A percentile compares a stretch with the other conserved stretches of the same genome.
Evolutionary conservation across 2,329 filamentous ascomycete genomes (phyloP).

Genomic region (Penicillium sp.): DNA sequence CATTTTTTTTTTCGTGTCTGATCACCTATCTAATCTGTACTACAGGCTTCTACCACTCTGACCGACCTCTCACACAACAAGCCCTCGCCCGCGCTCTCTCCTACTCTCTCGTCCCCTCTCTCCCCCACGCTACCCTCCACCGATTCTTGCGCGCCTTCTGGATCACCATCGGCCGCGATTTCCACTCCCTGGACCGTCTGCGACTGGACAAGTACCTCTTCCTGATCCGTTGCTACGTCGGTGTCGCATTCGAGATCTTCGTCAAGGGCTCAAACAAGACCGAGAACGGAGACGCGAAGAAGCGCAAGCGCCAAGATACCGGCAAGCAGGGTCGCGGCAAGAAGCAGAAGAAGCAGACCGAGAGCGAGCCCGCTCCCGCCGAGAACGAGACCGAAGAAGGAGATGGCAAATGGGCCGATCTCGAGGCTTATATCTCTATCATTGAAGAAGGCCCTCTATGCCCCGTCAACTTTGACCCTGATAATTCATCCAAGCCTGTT

Average conservation of each 20-base stretch:
- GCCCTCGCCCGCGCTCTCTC: conserved; percentile 77
- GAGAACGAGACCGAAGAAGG: conserved; percentile 20
- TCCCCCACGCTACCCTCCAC: conserved; percentile 53
- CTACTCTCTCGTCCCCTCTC: conserved; percentile 60
- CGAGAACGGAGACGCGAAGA: conserved; percentile 25
- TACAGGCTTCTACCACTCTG: conserved; percentile 85
- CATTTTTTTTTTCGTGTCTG: not conserved
- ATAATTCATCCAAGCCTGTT: conserved; percentile 24
- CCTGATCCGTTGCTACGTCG: conserved; percentile 76
- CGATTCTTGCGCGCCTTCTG: conserved; percentile 67
- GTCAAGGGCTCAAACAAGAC: conserved; percentile 32
- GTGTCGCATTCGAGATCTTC: conserved; percentile 62
- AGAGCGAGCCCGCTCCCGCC: conserved; percentile 19
- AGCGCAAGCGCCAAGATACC: conserved; percentile 36
- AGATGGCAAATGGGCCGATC: conserved; percentile 34
- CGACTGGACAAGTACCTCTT: conserved; percentile 92
- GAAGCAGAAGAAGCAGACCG: conserved; percentile 32
- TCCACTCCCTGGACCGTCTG: conserved; percentile 70
- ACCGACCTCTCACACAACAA: conserved; percentile 86
- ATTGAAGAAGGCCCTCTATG: conserved; percentile 44
- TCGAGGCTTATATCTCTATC: conserved; percentile 43
- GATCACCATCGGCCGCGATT: conserved; percentile 69
- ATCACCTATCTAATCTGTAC: not conserved
- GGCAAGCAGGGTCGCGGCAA: conserved; percentile 28
- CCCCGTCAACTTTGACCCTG: conserved; percentile 43